phyloP scores from a whole-genome alignment of 306 rosid species.

The Begonia fuchsioides region DNA sequence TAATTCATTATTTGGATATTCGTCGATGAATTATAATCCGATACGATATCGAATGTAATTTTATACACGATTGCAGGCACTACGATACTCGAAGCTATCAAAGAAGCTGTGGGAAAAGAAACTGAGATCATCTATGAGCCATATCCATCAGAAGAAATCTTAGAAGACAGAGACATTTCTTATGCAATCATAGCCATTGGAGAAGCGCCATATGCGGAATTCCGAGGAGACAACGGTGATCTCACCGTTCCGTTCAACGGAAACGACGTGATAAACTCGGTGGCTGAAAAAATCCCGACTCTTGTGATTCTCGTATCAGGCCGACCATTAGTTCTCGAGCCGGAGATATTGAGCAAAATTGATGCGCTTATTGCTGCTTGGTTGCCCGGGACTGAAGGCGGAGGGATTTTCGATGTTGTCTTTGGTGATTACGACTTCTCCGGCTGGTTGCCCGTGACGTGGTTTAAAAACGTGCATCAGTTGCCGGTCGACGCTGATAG shows the following conservation, averaged over 20 bases:
- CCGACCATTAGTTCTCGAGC: slow-evolving; percentile 59
- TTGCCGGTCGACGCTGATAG: slow-evolving; percentile 19
- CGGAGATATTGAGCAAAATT: slow-evolving; percentile 38
- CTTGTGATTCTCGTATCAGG: slow-evolving; percentile 72
- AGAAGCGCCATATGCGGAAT: slow-evolving; percentile 65
- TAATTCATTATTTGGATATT: not conserved
- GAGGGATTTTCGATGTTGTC: slow-evolving; percentile 63
- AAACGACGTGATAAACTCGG: slow-evolving; percentile 33
- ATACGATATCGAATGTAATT: slow-evolving; percentile 1
- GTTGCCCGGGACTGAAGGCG: slow-evolving; percentile 85
- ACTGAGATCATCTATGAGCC: slow-evolving; percentile 45
- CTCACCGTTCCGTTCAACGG: slow-evolving; percentile 53
- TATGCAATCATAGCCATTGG: slow-evolving; percentile 71
- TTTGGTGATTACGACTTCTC: slow-evolving; percentile 59
- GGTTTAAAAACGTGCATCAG: slow-evolving; percentile 48
- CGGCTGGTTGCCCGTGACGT: slow-evolving; percentile 66
- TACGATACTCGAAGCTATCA: slow-evolving; percentile 68
- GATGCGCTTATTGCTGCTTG: slow-evolving; percentile 78
- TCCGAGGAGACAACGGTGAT: slow-evolving; percentile 39
- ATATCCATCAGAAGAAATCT: slow-evolving; percentile 34
- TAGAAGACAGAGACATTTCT: slow-evolving; percentile 37
- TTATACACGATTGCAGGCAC: slow-evolving; percentile 33
- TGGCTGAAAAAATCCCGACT: slow-evolving; percentile 57
- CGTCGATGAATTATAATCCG: not conserved
- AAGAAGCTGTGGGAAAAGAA: slow-evolving; percentile 41